Base-by-base conservation (phyloP, 371 early-diverging fungal genomes). In the Mortierella sp. region DNA sequence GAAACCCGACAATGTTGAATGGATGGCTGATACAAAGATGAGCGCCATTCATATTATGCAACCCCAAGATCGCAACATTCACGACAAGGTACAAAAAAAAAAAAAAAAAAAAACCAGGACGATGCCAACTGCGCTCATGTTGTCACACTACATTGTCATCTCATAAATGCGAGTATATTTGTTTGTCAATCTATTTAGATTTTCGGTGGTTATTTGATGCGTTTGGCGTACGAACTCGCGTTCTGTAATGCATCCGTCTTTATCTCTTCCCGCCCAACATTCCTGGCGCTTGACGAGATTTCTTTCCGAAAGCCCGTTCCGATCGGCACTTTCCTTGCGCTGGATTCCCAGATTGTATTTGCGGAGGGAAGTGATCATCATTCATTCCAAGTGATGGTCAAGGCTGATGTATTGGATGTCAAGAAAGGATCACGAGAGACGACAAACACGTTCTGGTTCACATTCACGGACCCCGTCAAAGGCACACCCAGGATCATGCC, bases 61-160 rank as follows among this genome's bases (percentile, higher is more conserved):
- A 54, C 94, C 94, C 23, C 94, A 94, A 51, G 92, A 95, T 50
- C 90, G 97, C 47, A 98, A 98, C 68, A 89, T 98, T 31, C 95
- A 98, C 75, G 89, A 92, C 67, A 76, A 76, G 69, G 73, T 67
- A 62, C 28, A 27, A n/a, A n/a, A 15, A 14, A 19, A 15, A 19
- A 44, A n/a, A n/a, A n/a, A n/a, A n/a, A n/a, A n/a, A n/a, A n/a
- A n/a, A n/a, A n/a, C n/a, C n/a, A n/a, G n/a, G n/a, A n/a, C n/a
- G n/a, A n/a, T n/a, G n/a, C n/a, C n/a, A n/a, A n/a, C n/a, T n/a
- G n/a, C n/a, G n/a, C n/a, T n/a, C n/a, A n/a, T n/a, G n/a, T n/a
- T n/a, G n/a, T n/a, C n/a, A n/a, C n/a, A n/a, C n/a, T n/a, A n/a
- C n/a, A n/a, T n/a, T n/a, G n/a, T n/a, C n/a, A n/a, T n/a, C n/a